These are phyloP conservation scores for Phytopythium mirpurense DNA, from an alignment of 352 stramenopile genomes.

Conservation along the genomic window DNA sequence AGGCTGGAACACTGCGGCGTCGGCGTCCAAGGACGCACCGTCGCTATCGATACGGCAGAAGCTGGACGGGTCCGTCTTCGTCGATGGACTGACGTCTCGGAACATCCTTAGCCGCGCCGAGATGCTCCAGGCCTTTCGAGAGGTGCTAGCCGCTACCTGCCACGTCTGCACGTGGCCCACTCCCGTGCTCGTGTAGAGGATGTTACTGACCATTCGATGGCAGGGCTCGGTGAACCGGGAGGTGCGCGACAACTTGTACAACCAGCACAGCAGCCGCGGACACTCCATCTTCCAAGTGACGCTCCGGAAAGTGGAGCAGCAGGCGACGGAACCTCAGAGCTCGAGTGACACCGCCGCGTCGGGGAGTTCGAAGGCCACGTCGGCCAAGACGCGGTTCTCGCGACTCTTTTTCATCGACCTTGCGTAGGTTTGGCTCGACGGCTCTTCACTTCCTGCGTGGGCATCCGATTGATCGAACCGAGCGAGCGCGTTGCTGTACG, in stretches of 20 bases:
- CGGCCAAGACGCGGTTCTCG: slow-evolving; percentile 37
- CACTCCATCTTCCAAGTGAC: slow-evolving; percentile 76
- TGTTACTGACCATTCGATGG: no score
- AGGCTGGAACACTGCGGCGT: slow-evolving; percentile 47
- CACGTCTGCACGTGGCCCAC: no score
- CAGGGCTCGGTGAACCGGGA: slow-evolving; percentile 63
- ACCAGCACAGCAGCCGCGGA: slow-evolving; percentile 60
- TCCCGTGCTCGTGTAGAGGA: not conserved
- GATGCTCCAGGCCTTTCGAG: slow-evolving; percentile 51
- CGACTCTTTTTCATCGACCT: slow-evolving; percentile 72
- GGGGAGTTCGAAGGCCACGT: not conserved
- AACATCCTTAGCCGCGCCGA: slow-evolving; percentile 35
- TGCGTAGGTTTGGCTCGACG: slow-evolving; percentile 23
- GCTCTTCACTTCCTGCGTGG: not conserved
- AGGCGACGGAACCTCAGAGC: not conserved
- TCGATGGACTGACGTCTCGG: slow-evolving; percentile 58
- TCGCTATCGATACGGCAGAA: slow-evolving; percentile 62
- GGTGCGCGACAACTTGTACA: slow-evolving; percentile 70
- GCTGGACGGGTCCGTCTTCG: slow-evolving; percentile 57
- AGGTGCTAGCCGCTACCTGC: slow-evolving; percentile 43
- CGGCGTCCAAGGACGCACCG: slow-evolving; percentile 35
- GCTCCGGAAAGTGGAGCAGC: slow-evolving; percentile 28
- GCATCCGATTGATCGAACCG: slow-evolving; percentile 1
- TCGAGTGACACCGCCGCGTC: not conserved
- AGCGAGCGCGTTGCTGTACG: not conserved